Base-by-base conservation (phyloP, 805 yeast genomes). In the Candida gorgasii region DNA sequence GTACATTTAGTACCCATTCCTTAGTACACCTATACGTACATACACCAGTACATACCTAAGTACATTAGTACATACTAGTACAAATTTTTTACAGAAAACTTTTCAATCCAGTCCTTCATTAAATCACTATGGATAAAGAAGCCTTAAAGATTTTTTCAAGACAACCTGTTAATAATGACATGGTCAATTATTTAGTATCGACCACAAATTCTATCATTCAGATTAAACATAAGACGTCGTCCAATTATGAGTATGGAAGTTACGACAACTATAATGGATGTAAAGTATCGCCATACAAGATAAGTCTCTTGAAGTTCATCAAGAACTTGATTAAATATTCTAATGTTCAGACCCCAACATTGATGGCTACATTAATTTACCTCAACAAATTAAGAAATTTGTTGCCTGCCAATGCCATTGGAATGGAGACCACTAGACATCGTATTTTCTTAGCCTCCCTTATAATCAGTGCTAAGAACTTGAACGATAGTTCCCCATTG, bases 401-500 rank as follows among this genome's bases (percentile, higher is more conserved):
- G 6, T 75, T 92, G 40, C 98, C 98, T 2, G 79, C 87, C 20
- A 86, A 86, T 61, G 93, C 96, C 9, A 79, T 84, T 45, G 98
- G 98, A 13, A 89, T 90, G 76, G 89, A 80, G 46, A 86, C 97
- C 40, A 89, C 98, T 7, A 79, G 95, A 58, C 99, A 92, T 69
- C 76, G 98, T 47, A 87, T 92, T 44, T 93, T 92, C 52, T 69
- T 92, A 40, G 96, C 97, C 0, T 80, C 96, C 34, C 73, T 92
- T 43, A 88, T 92, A 33, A 67, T 93, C 37, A 86, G 96, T n/a
- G 97, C 98, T 12, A 92, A 92, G 69, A 82, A 82, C 49, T 76
- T 90, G 50, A 92, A 92, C 65, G 99, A 92, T 69, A 86, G 96
- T 3, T 84, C 95, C 15, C 99, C 99, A 32, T 76, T 92, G 61